phyloP scores from a whole-genome alignment of 1,139 yeast species.

The Saccharomyces hybrid region DNA sequence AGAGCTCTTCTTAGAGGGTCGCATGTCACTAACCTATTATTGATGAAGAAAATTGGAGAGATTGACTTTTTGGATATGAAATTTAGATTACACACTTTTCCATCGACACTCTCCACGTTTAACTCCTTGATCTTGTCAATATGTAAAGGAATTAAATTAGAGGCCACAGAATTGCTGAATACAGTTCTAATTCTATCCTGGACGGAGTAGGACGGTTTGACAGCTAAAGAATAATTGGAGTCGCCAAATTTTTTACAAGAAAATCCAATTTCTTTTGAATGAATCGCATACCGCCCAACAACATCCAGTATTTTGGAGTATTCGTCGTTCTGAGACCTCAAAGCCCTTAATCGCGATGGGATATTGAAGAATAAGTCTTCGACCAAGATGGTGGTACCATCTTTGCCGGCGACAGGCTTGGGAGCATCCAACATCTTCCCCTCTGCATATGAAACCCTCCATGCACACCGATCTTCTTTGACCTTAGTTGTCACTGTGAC shows the following conservation, averaged over 20 bases:
- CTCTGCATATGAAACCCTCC: conserved; percentile 53
- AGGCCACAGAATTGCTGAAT: conserved; percentile 64
- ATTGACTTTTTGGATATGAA: conserved; percentile 58
- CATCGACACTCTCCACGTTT: conserved; percentile 47
- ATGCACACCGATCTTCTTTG: conserved; percentile 52
- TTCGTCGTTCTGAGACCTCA: conserved; percentile 67
- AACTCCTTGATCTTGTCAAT: conserved; percentile 30
- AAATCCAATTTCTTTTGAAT: conserved; percentile 61
- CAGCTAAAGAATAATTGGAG: conserved; percentile 48
- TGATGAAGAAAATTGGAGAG: conserved; percentile 74
- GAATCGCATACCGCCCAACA: conserved; percentile 76
- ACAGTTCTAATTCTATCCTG: conserved; percentile 67
- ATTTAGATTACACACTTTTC: conserved; percentile 66
- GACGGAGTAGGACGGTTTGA: conserved; percentile 41
- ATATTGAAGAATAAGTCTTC: conserved; percentile 88
- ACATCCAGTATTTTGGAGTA: conserved; percentile 72
- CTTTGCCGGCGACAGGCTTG: conserved; percentile 75
- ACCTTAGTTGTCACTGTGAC: conserved; percentile 76
- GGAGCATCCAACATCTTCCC: conserved; percentile 56
- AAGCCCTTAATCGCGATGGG: conserved; percentile 66
- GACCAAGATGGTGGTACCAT: conserved; percentile 78
- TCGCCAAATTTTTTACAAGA: conserved; percentile 74
- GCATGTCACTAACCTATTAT: conserved; percentile 72
- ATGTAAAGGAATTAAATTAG: conserved; percentile 38
- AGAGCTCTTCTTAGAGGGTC: conserved; percentile 73